Conservation (phyloP, 768 basidiomycete species). For the Lentinula aciculospora region DNA sequence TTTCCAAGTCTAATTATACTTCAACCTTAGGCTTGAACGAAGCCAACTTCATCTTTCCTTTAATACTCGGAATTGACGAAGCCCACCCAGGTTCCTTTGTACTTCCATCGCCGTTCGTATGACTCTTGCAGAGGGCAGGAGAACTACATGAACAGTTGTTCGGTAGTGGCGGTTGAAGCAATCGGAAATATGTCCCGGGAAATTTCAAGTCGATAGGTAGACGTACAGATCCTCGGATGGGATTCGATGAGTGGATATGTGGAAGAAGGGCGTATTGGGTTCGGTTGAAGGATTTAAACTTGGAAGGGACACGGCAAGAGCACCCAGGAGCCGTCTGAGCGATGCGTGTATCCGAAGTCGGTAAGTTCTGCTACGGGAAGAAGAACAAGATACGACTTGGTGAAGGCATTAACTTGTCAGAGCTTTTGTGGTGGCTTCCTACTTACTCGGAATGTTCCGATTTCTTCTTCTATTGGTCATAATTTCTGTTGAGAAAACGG, state of each 20-base stretch:
- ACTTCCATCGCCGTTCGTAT: slow-evolving; percentile 13
- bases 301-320: slow-evolving; percentile 19
- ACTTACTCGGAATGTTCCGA: slow-evolving; percentile 29
- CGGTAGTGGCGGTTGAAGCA: slow-evolving; percentile 21
- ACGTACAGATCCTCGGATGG: slow-evolving; percentile 18
- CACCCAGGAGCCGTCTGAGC: slow-evolving; percentile 10
- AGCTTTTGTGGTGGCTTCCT: background rate
- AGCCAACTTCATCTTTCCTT: slow-evolving; percentile 11
- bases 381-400: background rate
- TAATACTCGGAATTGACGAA: slow-evolving; percentile 12
- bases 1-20: background rate
- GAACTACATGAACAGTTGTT: slow-evolving; percentile 7
- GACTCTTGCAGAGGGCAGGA: slow-evolving; percentile 18
- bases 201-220: slow-evolving; percentile 15
- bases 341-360: slow-evolving; percentile 18
- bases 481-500: slow-evolving; percentile 24
- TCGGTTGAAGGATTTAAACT: background rate
- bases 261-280: slow-evolving; percentile 22
- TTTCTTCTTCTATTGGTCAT: slow-evolving; percentile 26
- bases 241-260: slow-evolving; percentile 21
- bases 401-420: too few relatives aligned
- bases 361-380: slow-evolving; percentile 24
- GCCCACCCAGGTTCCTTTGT: slow-evolving; percentile 1
- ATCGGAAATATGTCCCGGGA: slow-evolving; percentile 10
- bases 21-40: background rate